Evolutionary conservation across 257 asterid genomes (phyloP).

Genomic region (Gentiana straminea): DNA sequence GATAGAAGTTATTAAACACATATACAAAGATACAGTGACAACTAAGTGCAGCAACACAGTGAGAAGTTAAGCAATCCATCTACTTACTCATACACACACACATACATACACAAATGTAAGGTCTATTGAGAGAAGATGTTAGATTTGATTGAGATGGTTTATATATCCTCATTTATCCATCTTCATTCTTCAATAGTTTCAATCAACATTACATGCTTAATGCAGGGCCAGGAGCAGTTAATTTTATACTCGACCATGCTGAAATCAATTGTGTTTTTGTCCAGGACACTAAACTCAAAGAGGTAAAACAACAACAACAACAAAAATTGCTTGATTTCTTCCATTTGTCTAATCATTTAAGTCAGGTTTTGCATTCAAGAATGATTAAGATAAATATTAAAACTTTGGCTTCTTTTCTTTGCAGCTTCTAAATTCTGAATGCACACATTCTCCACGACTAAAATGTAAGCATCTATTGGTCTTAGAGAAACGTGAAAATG

Average conservation of each 20-base stretch:
- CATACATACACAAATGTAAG: no score
- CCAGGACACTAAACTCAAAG: conserved; percentile 70
- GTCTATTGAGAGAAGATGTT: no score
- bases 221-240: conserved; percentile 85
- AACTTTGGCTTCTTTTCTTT: background rate
- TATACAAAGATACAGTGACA: no score
- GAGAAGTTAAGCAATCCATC: no score
- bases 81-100: no score
- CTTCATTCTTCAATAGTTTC: no score
- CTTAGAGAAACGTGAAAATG: background rate
- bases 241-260: conserved; percentile 75
- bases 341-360: conserved; percentile 2
- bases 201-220: background rate
- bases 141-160: no score
- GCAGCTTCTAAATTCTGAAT: conserved; percentile 73
- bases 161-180: no score
- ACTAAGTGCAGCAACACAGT: no score
- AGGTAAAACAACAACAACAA: conserved; percentile 27
- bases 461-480: conserved; percentile 36
- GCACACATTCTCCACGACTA: conserved; percentile 61
- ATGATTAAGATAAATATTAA: background rate
- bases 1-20: no score
- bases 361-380: background rate
- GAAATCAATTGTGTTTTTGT: conserved; percentile 74
- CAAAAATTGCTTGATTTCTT: conserved; percentile 7